Percentiles rank a stretch among this genome's conserved stretches.
These are phyloP conservation scores for Ophiostoma piceae DNA, from an alignment of 2,329 filamentous ascomycete species.

Conservation along the genomic window DNA sequence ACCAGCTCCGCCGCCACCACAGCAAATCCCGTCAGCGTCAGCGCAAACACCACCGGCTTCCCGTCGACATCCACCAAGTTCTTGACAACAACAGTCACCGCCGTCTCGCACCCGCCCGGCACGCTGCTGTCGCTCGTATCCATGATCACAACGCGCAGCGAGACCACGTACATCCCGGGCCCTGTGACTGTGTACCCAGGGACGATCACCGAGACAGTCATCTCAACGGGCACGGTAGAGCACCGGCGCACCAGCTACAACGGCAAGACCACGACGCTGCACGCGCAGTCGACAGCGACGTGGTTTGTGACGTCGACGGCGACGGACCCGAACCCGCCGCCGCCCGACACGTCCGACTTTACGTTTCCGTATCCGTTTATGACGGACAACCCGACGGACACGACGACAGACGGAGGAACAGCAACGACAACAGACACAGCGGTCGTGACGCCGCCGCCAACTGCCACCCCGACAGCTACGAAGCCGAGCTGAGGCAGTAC, in stretches of 20 bases:
- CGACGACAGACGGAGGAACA: neutral
- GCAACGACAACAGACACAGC: neutral
- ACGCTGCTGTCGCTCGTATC: neutral
- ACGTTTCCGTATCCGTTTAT: too few species aligned
- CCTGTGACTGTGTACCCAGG: neutral
- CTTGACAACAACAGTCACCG: neutral
- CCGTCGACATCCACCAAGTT: neutral
- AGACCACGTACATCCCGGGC: neutral
- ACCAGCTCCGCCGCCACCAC: neutral
- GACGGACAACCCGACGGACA: too few species aligned
- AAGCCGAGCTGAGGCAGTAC: neutral
- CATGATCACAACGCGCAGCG: neutral
- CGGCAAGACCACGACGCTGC: conserved; percentile 22
- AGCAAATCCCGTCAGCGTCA: neutral
- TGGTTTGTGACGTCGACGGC: neutral
- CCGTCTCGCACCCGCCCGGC: neutral
- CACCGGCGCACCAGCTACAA: conserved; percentile 20
- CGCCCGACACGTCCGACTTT: too few species aligned
- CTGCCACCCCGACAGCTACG: neutral
- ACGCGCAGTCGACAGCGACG: neutral
- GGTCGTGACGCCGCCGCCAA: neutral
- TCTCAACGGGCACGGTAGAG: conserved; percentile 22
- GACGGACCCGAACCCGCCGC: neutral
- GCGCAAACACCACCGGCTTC: neutral
- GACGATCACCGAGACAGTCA: neutral